Base-by-base conservation (phyloP, 2,329 filamentous ascomycete species). In the Ascochyta koolunga region DNA sequence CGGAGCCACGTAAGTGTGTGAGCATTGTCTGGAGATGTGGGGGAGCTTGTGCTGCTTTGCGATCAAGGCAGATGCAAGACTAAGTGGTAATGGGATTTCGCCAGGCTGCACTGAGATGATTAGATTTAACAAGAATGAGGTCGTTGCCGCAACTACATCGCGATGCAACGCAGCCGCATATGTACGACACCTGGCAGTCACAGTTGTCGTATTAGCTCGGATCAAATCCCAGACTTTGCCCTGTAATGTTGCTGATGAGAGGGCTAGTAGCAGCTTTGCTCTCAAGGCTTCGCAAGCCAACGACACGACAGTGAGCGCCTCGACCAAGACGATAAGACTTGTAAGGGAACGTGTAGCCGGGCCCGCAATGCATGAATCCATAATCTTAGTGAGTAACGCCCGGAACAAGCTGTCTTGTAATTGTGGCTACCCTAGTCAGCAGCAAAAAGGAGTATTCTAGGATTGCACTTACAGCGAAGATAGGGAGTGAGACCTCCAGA, bases 41-140 rank as follows among this genome's bases (percentile, higher is more conserved):
- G 60, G 53, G 19, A 69, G 47, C 5, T 65, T 43, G 19, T 60
- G 63, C 42, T 73, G 73, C 46, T 69, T 71, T 10, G 59, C 54
- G 10, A 74, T 52, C 16, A 76, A 51, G 25, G 65, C 58, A 38
- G 59, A 49, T 5, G 54, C 60, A 10, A 72, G 33, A 10, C 56
- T 15, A 2, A 47, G 54, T 11, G 67, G 58, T 6, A 73, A 46
- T 10, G 35, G 43, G 10, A 47, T 29, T 38, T 67, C 59, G 31
- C 57, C 58, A 13, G 57, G 25, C 13, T 60, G 61, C 3, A 59
- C 49, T 22, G 56, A 46, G 3, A 75, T 48, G 35, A 59, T 50
- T 9, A 66, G 42, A 3, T 58, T 69, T 7, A 75, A 48, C n/a
- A 75, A 32, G 46, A 70, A 62, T 15, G 69, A 65, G 9, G 69